Percentiles rank a stretch among this genome's conserved stretches.
Evolutionary conservation across 768 basidiomycete genomes (phyloP).

Genomic region (Rhodotorula diobovata): DNA sequence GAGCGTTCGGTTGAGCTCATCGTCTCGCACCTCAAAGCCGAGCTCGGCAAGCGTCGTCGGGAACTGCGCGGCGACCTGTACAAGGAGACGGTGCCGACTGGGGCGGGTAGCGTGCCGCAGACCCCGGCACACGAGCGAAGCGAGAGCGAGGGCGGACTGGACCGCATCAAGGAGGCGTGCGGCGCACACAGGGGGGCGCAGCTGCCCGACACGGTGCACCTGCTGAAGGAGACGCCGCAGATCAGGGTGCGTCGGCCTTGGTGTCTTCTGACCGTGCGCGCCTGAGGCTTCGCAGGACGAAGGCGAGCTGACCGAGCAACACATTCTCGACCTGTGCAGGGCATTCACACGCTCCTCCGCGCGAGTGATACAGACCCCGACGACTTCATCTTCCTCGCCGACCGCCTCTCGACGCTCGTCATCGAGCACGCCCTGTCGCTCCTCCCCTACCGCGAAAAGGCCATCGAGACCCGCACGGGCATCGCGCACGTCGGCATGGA

Average conservation of each 20-base stretch:
- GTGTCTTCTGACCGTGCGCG: too few relatives aligned
- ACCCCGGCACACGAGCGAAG: slow-evolving; percentile 12
- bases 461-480: slow-evolving; percentile 59
- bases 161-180: slow-evolving; percentile 5
- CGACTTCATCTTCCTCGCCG: slow-evolving; percentile 89
- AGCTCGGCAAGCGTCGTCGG: slow-evolving; percentile 72
- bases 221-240: slow-evolving; percentile 75
- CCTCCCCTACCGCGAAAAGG: slow-evolving; percentile 62
- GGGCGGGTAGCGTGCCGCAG: slow-evolving; percentile 6
- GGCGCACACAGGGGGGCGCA: slow-evolving; percentile 7
- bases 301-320: not conserved
- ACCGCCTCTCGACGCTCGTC: slow-evolving; percentile 75
- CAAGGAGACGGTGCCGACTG: slow-evolving; percentile 30
- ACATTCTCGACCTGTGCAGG: slow-evolving; percentile 52
- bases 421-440: slow-evolving; percentile 77
- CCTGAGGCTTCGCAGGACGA: too few relatives aligned
- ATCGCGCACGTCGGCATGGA: slow-evolving; percentile 55
- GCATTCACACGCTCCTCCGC: slow-evolving; percentile 81
- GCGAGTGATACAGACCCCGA: slow-evolving; percentile 64
- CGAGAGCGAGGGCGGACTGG: slow-evolving; percentile 4
- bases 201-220: slow-evolving; percentile 53
- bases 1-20: slow-evolving; percentile 87
- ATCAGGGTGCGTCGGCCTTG: slow-evolving; percentile 56
- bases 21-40: slow-evolving; percentile 77
- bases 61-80: slow-evolving; percentile 69